A percentile compares a stretch with the other conserved stretches of the same genome.
Conservation (phyloP, 169 alveolate genomes). For the Plasmodium coatneyi region DNA sequence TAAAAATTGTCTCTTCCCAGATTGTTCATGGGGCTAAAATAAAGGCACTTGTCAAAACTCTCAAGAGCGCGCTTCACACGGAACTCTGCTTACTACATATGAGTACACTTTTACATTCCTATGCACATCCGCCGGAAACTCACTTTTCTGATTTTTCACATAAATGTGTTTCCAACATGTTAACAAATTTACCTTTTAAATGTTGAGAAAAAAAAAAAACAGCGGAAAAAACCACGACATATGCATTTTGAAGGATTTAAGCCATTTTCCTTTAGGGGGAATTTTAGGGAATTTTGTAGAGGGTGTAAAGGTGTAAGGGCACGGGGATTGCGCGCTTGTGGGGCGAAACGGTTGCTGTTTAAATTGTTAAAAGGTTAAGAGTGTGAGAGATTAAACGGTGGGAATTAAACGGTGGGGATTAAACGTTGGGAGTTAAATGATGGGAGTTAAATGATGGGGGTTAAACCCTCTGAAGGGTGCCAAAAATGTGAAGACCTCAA, state of each 20-base stretch:
- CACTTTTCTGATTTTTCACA: background rate
- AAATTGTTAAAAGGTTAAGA: background rate
- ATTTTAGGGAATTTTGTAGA: background rate
- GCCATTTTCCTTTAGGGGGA: background rate
- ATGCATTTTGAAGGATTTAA: background rate
- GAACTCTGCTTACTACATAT: background rate
- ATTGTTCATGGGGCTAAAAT: background rate
- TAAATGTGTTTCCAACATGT: background rate
- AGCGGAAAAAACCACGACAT: background rate
- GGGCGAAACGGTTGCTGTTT: background rate
- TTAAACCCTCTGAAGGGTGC: background rate
- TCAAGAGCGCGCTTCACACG: background rate
- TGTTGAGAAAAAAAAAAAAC: background rate
- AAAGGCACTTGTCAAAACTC: background rate
- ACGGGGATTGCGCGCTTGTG: background rate
- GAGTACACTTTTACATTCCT: background rate
- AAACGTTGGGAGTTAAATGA: too few species aligned
- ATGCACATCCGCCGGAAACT: background rate
- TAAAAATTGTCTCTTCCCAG: background rate
- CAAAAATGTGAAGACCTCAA: background rate
- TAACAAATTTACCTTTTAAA: background rate
- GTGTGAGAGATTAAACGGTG: background rate
- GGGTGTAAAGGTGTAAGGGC: background rate
- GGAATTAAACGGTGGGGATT: background rate
- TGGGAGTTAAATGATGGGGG: background rate